Conservation (phyloP, 495 filamentous ascomycete species). For the Thozetella sp. region DNA sequence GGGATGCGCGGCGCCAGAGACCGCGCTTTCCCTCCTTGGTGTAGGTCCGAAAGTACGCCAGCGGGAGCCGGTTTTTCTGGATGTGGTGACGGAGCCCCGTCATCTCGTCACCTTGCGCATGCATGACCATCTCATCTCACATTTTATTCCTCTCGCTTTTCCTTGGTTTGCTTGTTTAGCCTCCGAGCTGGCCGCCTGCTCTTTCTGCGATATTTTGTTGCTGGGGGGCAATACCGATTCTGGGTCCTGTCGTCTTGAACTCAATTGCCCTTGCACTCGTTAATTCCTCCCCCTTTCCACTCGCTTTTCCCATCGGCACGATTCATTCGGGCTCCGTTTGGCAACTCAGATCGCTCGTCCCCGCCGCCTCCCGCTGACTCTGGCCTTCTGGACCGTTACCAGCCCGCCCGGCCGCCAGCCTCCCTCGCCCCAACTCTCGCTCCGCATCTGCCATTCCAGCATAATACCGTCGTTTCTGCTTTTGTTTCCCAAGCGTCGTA, state of each 20-base stretch:
- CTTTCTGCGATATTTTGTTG: background rate
- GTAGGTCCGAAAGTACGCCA: background rate
- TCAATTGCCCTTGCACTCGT: background rate
- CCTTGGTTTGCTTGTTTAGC: slow-evolving; percentile 2
- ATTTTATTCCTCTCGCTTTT: background rate
- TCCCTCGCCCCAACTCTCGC: background rate
- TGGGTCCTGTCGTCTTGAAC: background rate
- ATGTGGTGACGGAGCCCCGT: background rate
- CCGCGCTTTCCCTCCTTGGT: background rate
- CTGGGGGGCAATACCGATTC: background rate
- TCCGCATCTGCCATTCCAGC: slow-evolving; percentile 1
- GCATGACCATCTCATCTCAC: slow-evolving; percentile 4
- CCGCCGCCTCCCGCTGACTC: background rate
- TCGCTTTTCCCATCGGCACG: background rate
- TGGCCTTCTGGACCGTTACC: background rate
- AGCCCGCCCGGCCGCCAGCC: background rate
- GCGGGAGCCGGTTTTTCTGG: slow-evolving; percentile 2
- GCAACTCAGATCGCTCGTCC: background rate
- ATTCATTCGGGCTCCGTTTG: background rate
- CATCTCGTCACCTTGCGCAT: background rate
- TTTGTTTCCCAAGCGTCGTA: too few species aligned
- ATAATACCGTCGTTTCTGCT: background rate
- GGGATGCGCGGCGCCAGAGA: background rate
- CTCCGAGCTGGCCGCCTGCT: background rate
- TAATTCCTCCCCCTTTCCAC: background rate